Conservation (phyloP, 1,139 yeast species). For the Meyerozyma elateridarum region DNA sequence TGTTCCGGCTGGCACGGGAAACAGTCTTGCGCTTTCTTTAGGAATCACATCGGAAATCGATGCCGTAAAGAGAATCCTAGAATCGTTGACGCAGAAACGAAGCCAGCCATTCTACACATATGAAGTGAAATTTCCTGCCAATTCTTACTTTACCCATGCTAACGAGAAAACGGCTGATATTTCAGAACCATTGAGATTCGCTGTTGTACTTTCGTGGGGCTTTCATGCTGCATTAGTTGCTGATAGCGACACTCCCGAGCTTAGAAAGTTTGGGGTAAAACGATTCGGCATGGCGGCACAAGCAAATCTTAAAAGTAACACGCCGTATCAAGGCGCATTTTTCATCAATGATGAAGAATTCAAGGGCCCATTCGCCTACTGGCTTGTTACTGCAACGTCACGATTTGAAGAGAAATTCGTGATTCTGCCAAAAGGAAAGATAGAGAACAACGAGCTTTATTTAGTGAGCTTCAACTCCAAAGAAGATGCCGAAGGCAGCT, state of each 20-base stretch:
- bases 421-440: constrained; percentile 67
- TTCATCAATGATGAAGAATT: constrained; percentile 12
- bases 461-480: constrained; percentile 49
- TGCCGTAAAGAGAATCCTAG: constrained; percentile 39
- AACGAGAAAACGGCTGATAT: constrained; percentile 16
- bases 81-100: constrained; percentile 14
- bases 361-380: constrained; percentile 56
- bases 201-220: constrained; percentile 80
- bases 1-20: constrained; percentile 84
- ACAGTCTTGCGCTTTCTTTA: constrained; percentile 67
- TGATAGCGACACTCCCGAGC: constrained; percentile 65
- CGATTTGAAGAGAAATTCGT: constrained; percentile 63
- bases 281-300: constrained; percentile 70
- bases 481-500: constrained; percentile 15
- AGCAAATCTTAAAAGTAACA: constrained; percentile 44
- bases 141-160: constrained; percentile 26
- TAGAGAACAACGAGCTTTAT: constrained; percentile 47
- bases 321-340: constrained; percentile 45
- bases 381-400: constrained; percentile 58
- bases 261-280: constrained; percentile 57
- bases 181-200: constrained; percentile 34
- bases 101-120: constrained; percentile 48
- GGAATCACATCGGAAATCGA: constrained; percentile 37
- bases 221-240: constrained; percentile 84
- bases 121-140: constrained; percentile 48